phyloP scores from a whole-genome alignment of 345 rosid genomes.

The Heritiera fomes region DNA sequence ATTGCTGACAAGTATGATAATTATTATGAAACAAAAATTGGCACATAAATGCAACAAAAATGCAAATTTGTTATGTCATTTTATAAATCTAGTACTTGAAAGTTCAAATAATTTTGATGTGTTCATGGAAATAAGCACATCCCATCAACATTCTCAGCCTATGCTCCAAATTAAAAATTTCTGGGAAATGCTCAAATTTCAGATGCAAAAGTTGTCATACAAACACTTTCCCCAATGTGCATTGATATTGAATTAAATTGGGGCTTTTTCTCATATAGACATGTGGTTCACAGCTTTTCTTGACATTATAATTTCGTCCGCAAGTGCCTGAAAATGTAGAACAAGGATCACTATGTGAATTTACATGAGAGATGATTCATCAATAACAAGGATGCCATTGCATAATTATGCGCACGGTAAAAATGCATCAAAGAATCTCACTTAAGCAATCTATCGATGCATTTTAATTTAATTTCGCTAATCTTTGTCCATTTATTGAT shows the following conservation, averaged over 20 bases:
- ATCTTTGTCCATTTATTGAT: too few species aligned
- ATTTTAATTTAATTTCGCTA: too few species aligned
- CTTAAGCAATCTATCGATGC: too few species aligned
- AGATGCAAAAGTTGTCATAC: slow-evolving; percentile 23
- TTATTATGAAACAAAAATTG: neutral
- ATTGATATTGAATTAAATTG: slow-evolving; percentile 43
- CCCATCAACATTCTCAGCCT: neutral
- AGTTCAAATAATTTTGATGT: neutral
- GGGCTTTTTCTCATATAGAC: slow-evolving; percentile 43
- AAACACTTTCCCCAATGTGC: slow-evolving; percentile 44
- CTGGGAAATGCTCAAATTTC: neutral
- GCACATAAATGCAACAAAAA: neutral
- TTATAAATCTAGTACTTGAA: neutral
- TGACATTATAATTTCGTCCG: slow-evolving; percentile 24
- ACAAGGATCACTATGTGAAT: neutral
- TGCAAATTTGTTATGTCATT: neutral
- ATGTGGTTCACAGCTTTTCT: slow-evolving; percentile 37
- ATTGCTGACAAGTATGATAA: neutral
- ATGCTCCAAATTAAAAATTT: neutral
- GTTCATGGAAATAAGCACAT: neutral
- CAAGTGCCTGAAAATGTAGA: slow-evolving; percentile 23
- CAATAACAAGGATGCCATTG: neutral
- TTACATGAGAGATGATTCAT: neutral
- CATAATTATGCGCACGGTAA: neutral
- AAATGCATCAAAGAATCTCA: too few species aligned